Evolutionary conservation across 176 grass and related monocot genomes (phyloP), one percentile per base, ranked within the genome.

Genomic region (Calamus simplicifolius): DNA sequence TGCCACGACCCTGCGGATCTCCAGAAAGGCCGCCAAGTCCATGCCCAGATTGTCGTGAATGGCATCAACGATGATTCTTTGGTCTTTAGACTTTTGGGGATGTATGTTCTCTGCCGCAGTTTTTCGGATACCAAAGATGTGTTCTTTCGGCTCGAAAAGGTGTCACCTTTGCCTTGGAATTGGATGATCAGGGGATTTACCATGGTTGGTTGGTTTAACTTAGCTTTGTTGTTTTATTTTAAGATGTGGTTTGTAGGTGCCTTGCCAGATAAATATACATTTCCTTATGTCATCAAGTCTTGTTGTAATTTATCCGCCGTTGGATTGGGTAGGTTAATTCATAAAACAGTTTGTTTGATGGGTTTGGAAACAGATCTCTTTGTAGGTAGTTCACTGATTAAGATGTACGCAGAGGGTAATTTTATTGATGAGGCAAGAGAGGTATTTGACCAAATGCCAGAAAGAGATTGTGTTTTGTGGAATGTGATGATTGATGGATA

Each of bases 151-250:
- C 52, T 81, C 56, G 62, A 73, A 5, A 79, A 31, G 30, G 15
- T 29, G 1, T 63, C 67, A 0, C 59, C 79, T 63, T 54, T 82
- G 49, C 85, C 90, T n/a, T 95, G 90, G 90, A 89, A 89, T 88
- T 95, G 89, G 89, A 56, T 95, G 73, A 85, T 95, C 28, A 77
- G 89, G 14, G 85, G 85, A 15, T 71, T 95, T 71, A 77, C 85
- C 2, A 77, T 71, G 72, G 69, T 75, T 4, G 82, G 77, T 0
- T 70, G 76, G 29, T 74, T 84, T 76, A 2, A 74, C 19, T 6
- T 73, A 25, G 80, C 86, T 16, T 54, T 84, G 17, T 76, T 95
- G 25, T 86, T 95, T 77, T 90, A 79, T 73, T 58, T 87, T 30
- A 90, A 95, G 70, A 95, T 95, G 91, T 87, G 82, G 86, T 61